phyloP scores from a whole-genome alignment of 2,329 filamentous ascomycete species.

The Phialophora tarda region DNA sequence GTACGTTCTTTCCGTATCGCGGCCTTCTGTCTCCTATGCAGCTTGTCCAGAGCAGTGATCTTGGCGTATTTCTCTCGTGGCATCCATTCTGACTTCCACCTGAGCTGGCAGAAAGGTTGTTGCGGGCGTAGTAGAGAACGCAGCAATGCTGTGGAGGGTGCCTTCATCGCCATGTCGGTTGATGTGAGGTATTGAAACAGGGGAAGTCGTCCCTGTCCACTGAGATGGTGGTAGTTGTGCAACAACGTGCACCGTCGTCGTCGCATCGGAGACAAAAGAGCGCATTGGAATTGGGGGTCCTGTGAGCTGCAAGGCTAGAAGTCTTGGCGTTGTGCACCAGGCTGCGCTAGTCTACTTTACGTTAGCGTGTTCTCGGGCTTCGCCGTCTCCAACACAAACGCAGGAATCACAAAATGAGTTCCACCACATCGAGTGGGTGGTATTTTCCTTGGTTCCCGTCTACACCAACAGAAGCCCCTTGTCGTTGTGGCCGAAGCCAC shows the following conservation, averaged over 20 bases:
- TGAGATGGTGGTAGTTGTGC: neutral
- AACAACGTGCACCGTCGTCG: constrained; percentile 2
- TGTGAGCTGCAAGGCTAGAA: constrained; percentile 12
- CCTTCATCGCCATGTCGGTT: constrained; percentile 25
- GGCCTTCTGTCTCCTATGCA: constrained; percentile 39
- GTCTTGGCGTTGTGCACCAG: neutral
- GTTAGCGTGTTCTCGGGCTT: constrained; percentile 10
- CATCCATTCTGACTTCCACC: constrained; percentile 37
- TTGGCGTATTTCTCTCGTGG: constrained; percentile 40
- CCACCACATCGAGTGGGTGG: neutral
- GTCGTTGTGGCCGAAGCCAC: neutral
- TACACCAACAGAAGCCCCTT: neutral
- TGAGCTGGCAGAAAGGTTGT: constrained; percentile 33
- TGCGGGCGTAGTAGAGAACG: constrained; percentile 29
- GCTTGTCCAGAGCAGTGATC: constrained; percentile 39
- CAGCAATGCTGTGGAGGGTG: constrained; percentile 35
- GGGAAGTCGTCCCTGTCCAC: neutral
- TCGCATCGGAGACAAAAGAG: neutral
- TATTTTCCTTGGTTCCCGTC: neutral
- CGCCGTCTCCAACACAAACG: constrained; percentile 1
- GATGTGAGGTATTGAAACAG: neutral
- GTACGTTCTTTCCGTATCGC: constrained; percentile 37
- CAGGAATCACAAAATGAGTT: constrained; percentile 19
- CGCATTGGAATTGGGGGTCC: neutral
- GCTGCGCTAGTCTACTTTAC: neutral